These are phyloP conservation scores for Zea luxurians DNA, from an alignment of 176 grass and related monocot species.

Conservation along the genomic window DNA sequence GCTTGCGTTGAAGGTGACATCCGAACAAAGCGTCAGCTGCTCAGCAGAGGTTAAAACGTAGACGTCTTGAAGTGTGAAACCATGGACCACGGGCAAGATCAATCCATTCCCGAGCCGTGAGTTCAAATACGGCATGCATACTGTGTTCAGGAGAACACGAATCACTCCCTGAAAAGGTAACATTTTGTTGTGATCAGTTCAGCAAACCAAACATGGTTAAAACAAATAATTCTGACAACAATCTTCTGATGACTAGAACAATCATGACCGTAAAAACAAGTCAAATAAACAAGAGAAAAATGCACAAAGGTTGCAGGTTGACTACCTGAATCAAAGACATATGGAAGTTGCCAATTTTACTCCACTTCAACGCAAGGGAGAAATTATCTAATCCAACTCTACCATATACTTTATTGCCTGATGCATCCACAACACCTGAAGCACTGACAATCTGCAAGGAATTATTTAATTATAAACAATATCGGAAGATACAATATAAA, in stretches of 20 bases:
- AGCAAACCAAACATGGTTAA: not conserved
- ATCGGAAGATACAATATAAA: not conserved
- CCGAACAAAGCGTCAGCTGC: slow-evolving; percentile 71
- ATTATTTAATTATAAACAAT: slow-evolving; percentile 22
- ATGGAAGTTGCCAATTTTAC: slow-evolving; percentile 75
- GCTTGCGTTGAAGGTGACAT: slow-evolving; percentile 59
- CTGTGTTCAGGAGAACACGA: slow-evolving; percentile 71
- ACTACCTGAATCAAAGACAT: slow-evolving; percentile 87
- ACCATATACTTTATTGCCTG: slow-evolving; percentile 72
- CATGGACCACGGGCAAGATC: slow-evolving; percentile 57
- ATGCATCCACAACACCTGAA: slow-evolving; percentile 64
- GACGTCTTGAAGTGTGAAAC: slow-evolving; percentile 78
- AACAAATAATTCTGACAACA: not conserved
- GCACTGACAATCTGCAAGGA: slow-evolving; percentile 59
- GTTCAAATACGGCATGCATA: slow-evolving; percentile 75
- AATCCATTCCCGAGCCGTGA: slow-evolving; percentile 60
- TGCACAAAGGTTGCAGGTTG: slow-evolving; percentile 11
- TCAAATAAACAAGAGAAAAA: slow-evolving; percentile 2
- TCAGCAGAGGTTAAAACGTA: slow-evolving; percentile 51
- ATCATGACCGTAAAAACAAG: not conserved
- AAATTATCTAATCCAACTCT: slow-evolving; percentile 67
- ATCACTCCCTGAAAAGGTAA: slow-evolving; percentile 69
- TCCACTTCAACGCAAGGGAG: slow-evolving; percentile 86
- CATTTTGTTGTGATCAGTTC: slow-evolving; percentile 2
- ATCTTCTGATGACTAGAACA: not conserved